These are phyloP conservation scores for Plasmodium gonderi DNA, from an alignment of 169 alveolate species.

Conservation along the genomic window DNA sequence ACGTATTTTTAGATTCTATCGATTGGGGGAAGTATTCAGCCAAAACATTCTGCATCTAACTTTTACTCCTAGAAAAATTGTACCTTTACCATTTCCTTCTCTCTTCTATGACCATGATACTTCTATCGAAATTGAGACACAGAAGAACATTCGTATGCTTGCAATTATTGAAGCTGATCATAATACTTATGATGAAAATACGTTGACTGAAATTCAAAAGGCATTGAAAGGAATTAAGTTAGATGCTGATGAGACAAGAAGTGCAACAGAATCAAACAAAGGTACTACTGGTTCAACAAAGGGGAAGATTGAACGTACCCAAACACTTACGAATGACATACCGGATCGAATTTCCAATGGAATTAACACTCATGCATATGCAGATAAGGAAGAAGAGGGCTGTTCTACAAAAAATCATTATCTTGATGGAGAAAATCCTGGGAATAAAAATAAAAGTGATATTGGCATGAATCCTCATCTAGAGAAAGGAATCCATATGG, in stretches of 20 bases:
- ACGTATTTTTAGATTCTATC: conserved; percentile 86
- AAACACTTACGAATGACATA: not conserved
- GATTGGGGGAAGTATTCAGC: conserved; percentile 93
- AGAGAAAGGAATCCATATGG: too few species aligned
- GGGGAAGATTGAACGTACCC: not conserved
- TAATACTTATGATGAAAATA: conserved; percentile 88
- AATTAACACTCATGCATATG: not conserved
- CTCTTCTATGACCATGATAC: conserved; percentile 78
- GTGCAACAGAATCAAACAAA: not conserved
- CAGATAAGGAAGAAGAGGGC: not conserved
- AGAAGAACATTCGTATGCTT: conserved; percentile 82
- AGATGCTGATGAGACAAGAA: conserved; percentile 37
- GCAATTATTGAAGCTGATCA: conserved; percentile 93
- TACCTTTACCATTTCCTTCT: conserved; percentile 88
- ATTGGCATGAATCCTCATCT: too few species aligned
- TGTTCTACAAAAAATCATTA: not conserved
- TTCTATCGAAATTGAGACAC: conserved; percentile 66
- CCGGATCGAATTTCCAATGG: not conserved
- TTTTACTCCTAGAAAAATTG: conserved; percentile 94
- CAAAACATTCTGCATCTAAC: conserved; percentile 88
- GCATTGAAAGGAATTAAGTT: conserved; percentile 79
- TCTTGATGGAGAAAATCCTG: not conserved
- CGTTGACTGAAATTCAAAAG: conserved; percentile 82
- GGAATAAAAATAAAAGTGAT: too few species aligned
- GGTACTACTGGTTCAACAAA: not conserved